Percentiles rank a stretch among this genome's conserved stretches.
phyloP scores from a whole-genome alignment of 345 rosid genomes.

The Jatropha curcas region DNA sequence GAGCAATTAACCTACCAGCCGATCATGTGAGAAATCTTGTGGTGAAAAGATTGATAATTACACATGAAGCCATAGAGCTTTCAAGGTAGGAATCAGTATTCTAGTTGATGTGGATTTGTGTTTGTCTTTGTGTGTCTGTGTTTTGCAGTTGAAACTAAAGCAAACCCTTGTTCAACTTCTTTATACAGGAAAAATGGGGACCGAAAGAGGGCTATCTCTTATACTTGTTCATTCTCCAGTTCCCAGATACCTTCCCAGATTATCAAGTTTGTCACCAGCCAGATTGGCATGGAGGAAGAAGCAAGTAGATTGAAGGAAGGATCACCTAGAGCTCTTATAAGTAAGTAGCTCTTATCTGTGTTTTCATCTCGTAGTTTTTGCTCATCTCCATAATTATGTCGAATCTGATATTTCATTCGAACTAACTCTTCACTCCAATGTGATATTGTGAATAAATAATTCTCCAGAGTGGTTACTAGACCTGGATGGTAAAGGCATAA shows the following conservation, averaged over 20 bases:
- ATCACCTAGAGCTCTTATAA: constrained; percentile 51
- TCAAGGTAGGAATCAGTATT: constrained; percentile 40
- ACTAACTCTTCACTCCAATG: neutral
- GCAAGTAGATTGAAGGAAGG: constrained; percentile 30
- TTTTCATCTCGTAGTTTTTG: neutral
- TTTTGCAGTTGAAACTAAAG: neutral
- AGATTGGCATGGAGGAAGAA: constrained; percentile 34
- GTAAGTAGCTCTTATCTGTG: constrained; percentile 32
- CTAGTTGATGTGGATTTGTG: neutral
- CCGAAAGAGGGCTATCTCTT: constrained; percentile 43
- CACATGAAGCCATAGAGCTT: constrained; percentile 49
- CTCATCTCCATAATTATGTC: neutral
- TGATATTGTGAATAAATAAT: constrained; percentile 2
- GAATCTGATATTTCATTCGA: neutral
- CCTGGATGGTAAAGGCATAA: constrained; percentile 48
- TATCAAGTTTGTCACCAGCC: constrained; percentile 33
- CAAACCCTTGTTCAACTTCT: neutral
- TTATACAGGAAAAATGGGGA: constrained; percentile 44
- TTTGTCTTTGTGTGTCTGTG: no score
- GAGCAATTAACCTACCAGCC: constrained; percentile 26
- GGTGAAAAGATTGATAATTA: constrained; percentile 47
- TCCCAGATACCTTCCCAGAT: constrained; percentile 40
- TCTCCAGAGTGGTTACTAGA: constrained; percentile 43
- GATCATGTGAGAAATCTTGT: constrained; percentile 37
- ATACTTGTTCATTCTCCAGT: constrained; percentile 41